Evolutionary conservation across 164 flowering plant genomes (phyloP).

Genomic region (Vitis riparia): DNA sequence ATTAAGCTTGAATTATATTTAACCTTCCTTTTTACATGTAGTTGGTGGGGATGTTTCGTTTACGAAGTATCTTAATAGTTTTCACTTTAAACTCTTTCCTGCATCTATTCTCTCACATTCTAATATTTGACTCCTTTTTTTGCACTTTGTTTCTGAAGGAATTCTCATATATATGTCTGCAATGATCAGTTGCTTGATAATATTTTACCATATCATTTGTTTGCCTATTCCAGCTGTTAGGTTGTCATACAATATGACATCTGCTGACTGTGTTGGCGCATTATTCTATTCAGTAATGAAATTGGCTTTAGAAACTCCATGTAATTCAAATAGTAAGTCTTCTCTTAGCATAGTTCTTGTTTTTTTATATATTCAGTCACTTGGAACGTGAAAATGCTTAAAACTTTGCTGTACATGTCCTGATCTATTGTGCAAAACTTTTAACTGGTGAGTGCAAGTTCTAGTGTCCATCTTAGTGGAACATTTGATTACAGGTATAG

Average conservation of each 20-base stretch:
- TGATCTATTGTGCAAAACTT: no score
- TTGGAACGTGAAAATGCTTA: no score
- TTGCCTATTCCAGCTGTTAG: slow-evolving; percentile 29
- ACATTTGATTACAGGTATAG: no score
- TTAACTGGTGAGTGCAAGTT: no score
- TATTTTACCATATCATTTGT: slow-evolving; percentile 2
- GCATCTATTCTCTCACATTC: neutral
- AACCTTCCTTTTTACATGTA: no score
- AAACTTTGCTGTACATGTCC: no score
- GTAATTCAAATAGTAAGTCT: slow-evolving; percentile 48
- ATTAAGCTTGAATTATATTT: no score
- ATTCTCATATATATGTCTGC: neutral
- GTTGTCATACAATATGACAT: slow-evolving; percentile 75
- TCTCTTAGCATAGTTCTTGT: slow-evolving; percentile 6
- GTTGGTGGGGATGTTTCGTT: no score
- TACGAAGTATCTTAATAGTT: no score
- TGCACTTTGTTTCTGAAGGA: neutral
- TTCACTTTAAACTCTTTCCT: neutral
- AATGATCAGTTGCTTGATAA: neutral
- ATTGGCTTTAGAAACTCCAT: slow-evolving; percentile 61
- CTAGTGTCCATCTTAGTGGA: no score
- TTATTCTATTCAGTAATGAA: slow-evolving; percentile 84
- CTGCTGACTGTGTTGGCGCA: slow-evolving; percentile 81
- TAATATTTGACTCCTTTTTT: neutral
- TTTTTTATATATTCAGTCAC: neutral